Evolutionary conservation across 352 stramenopile genomes (phyloP).

Genomic region (Phytophthora constricta): DNA sequence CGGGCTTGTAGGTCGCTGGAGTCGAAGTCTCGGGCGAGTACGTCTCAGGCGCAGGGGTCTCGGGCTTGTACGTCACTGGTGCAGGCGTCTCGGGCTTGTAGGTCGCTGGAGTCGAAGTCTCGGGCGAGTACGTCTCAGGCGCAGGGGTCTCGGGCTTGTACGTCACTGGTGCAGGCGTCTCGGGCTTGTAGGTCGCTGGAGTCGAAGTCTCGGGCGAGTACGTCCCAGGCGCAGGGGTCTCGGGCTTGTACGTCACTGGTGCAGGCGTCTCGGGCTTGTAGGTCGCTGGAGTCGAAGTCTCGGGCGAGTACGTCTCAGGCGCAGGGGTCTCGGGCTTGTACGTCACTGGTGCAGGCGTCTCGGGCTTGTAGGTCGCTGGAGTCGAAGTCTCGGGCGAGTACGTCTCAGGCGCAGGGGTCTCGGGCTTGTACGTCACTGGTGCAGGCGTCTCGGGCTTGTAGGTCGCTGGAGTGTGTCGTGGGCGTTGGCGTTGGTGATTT

Average conservation of each 20-base stretch:
- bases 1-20: neutral
- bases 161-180: too few species aligned
- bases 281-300: too few species aligned
- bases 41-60: too few species aligned
- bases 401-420: too few species aligned
- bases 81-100: neutral
- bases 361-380: neutral
- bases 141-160: neutral
- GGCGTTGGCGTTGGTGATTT: conserved; percentile 4
- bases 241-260: neutral
- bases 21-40: neutral
- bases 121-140: neutral
- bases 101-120: too few species aligned
- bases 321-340: neutral
- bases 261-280: neutral
- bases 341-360: too few species aligned
- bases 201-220: neutral
- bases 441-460: neutral
- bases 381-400: neutral
- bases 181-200: neutral
- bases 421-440: neutral
- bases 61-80: neutral
- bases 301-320: neutral
- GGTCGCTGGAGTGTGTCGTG: conserved; percentile 1
- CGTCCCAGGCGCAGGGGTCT: too few species aligned